Base-by-base conservation (phyloP, 2,329 filamentous ascomycete species). In the Aspergillus felis region DNA sequence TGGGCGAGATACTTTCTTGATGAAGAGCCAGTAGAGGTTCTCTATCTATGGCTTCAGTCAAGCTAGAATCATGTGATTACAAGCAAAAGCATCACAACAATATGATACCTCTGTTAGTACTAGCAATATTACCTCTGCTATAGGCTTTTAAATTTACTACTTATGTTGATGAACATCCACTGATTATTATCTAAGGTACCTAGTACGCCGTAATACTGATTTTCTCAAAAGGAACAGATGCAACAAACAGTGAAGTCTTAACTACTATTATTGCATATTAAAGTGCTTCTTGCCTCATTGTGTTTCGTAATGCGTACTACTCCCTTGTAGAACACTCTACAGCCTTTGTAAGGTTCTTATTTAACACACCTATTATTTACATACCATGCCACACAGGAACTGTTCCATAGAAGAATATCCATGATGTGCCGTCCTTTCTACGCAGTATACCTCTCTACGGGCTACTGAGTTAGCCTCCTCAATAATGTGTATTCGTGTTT, bases 61-160 rank as follows among this genome's bases (percentile, higher is more conserved):
- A 38, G 32, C n/a, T 41, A 17, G 29, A 17, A 46, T 57, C 55
- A 57, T 53, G 55, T 57, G 55, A 47, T 25, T 35, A 28, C 4
- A 41, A 50, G 5, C 32, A 38, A 38, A 7, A 38, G 1, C 32
- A 38, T 7, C 5, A 17, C 10, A 35, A 38, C 5, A 38, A 17
- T 38, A 38, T 17, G 29, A 4, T 32, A 32, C 12, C 28, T 29
- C 28, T 29, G 28, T 10, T 29, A 10, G 28, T 29, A 12, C 28
- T 29, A 29, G 28, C 10, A 29, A 29, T 29, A 29, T 29, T 29
- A 12, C 10, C 10, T 12, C 28, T 4, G 12, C 12, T 14, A 32
- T 12, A 32, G 29, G 12, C 29, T 32, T 32, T 4, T 14, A 32
- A 12, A 29, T 12, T 12, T 29, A 29, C 10, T 29, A 29, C 28